Conservation (phyloP, 768 basidiomycete genomes). For the Tephrocybe sp. region DNA sequence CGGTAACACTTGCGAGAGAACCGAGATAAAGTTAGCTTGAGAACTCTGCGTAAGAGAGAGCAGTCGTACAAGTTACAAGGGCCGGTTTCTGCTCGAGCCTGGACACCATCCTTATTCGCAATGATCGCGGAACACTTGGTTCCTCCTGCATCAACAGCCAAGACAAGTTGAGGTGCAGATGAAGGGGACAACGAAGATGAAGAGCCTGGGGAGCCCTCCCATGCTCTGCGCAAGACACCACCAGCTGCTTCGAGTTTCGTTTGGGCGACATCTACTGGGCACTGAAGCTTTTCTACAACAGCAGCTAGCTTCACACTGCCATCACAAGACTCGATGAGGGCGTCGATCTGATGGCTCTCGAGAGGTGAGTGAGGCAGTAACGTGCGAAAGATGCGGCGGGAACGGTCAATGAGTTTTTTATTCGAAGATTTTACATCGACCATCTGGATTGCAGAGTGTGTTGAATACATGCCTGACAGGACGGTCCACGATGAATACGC, state of each 20-base stretch:
- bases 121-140: conserved; percentile 26
- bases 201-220: neutral
- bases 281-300: conserved; percentile 24
- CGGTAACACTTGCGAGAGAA: conserved; percentile 19
- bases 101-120: conserved; percentile 18
- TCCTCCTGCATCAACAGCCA: conserved; percentile 28
- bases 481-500: conserved; percentile 2
- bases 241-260: conserved; percentile 17
- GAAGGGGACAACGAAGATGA: neutral
- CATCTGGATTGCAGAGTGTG: conserved; percentile 24
- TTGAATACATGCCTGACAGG: neutral
- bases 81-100: conserved; percentile 22
- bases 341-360: conserved; percentile 27
- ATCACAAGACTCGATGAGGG: conserved; percentile 26
- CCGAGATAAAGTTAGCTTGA: neutral
- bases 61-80: conserved; percentile 27
- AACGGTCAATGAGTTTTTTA: conserved; percentile 28
- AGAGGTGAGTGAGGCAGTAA: conserved; percentile 19
- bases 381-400: conserved; percentile 30
- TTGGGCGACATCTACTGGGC: conserved; percentile 18
- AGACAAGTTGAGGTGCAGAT: conserved; percentile 12
- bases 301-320: conserved; percentile 32
- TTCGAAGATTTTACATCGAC: conserved; percentile 32
- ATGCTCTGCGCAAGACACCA: conserved; percentile 22
- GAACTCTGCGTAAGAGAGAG: neutral